These are phyloP conservation scores for Solanum pinnatisectum DNA, from an alignment of 257 asterid species.

Conservation along the genomic window DNA sequence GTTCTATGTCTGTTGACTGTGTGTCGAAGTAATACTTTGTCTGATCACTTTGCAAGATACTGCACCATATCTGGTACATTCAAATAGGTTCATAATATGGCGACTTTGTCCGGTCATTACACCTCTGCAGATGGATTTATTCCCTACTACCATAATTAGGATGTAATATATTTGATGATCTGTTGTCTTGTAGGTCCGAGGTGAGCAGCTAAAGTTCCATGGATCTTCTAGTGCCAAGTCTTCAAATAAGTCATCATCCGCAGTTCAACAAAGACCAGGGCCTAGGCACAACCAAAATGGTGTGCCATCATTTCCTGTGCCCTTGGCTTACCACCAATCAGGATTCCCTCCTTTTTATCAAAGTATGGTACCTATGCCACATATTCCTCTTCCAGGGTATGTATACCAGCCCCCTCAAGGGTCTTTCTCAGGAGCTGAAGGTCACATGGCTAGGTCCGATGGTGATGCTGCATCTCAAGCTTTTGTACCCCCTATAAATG, in stretches of 20 bases:
- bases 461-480: conserved; percentile 38
- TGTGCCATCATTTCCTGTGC: conserved; percentile 47
- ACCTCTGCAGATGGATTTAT: not conserved
- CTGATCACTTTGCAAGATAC: not conserved
- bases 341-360: conserved; percentile 39
- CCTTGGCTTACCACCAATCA: conserved; percentile 38
- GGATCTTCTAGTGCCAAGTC: conserved; percentile 42
- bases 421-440: conserved; percentile 36
- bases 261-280: conserved; percentile 46
- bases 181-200: conserved; percentile 38
- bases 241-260: conserved; percentile 36
- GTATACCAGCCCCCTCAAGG: conserved; percentile 38
- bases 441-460: conserved; percentile 31
- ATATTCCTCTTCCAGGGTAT: conserved; percentile 45
- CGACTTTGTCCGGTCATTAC: not conserved
- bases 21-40: not conserved
- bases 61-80: not conserved
- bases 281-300: conserved; percentile 53
- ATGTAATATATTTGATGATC: not conserved
- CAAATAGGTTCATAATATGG: not conserved
- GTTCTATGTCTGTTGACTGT: not conserved
- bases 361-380: conserved; percentile 46
- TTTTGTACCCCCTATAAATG: conserved; percentile 39
- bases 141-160: not conserved
- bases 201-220: conserved; percentile 49